Evolutionary conservation across 2,329 filamentous ascomycete species (phyloP).

Genomic region (Aspergillus fumigatus): DNA sequence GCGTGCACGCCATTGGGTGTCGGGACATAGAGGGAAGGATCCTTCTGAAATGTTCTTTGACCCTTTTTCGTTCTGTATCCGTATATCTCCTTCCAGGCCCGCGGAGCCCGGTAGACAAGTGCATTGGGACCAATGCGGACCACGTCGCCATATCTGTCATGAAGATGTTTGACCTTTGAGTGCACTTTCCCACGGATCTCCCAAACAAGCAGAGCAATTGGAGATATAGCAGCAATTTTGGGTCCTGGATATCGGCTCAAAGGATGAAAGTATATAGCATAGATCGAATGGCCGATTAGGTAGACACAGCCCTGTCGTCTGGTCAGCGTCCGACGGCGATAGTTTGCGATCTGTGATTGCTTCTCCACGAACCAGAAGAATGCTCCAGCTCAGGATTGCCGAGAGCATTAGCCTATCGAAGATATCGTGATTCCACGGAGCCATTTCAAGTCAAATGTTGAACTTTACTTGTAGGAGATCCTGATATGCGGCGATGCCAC

Average conservation of each 20-base stretch:
- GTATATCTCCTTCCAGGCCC: constrained; percentile 43
- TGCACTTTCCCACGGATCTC: constrained; percentile 25
- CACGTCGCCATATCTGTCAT: constrained; percentile 32
- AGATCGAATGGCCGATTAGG: constrained; percentile 13
- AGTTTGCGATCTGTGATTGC: neutral
- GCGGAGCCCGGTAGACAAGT: constrained; percentile 29
- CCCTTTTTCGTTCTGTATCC: constrained; percentile 22
- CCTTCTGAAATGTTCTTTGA: constrained; percentile 19
- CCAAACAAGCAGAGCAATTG: constrained; percentile 33
- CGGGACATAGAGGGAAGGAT: constrained; percentile 24
- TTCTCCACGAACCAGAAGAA: neutral
- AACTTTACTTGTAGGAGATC: neutral
- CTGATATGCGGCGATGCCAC: neutral
- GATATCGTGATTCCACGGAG: neutral
- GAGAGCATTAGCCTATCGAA: neutral
- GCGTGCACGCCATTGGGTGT: constrained; percentile 10
- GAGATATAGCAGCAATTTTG: constrained; percentile 27
- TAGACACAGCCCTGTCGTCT: neutral
- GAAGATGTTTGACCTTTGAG: constrained; percentile 20
- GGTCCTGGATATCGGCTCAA: constrained; percentile 39
- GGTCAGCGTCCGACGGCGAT: neutral
- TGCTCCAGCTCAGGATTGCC: neutral
- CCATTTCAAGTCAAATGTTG: neutral
- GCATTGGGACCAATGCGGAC: constrained; percentile 36
- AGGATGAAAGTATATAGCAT: constrained; percentile 37